phyloP scores from a whole-genome alignment of 345 rosid genomes.

The Mallotus nudiflorus region DNA sequence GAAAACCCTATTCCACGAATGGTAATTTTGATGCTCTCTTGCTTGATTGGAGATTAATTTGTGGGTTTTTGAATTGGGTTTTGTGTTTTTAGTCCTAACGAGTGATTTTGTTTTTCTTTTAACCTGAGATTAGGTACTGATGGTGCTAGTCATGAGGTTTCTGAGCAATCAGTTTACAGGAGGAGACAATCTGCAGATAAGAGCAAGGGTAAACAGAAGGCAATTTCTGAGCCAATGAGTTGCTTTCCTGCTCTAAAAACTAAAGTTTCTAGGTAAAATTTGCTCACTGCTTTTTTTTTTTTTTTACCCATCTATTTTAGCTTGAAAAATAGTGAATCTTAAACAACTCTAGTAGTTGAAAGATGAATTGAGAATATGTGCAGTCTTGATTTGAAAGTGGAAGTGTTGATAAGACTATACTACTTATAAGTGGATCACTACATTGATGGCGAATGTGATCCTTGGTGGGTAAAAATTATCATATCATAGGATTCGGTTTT shows the following conservation, averaged over 20 bases:
- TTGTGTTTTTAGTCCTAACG: not conserved
- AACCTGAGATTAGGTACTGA: slow-evolving; percentile 3
- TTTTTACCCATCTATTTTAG: not conserved
- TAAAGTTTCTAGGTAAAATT: slow-evolving; percentile 32
- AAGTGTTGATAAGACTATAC: not conserved
- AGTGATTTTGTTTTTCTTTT: not conserved
- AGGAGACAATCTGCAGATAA: slow-evolving; percentile 35
- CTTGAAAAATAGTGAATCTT: not conserved
- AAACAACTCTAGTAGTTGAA: not conserved
- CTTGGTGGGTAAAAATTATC: not conserved
- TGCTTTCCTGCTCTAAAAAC: slow-evolving; percentile 30
- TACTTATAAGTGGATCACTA: not conserved
- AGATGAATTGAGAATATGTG: not conserved
- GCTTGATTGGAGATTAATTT: not conserved
- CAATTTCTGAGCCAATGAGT: slow-evolving; percentile 24
- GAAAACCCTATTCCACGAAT: not conserved
- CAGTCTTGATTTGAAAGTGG: not conserved
- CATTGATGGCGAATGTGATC: not conserved
- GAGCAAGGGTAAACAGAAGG: slow-evolving; percentile 40
- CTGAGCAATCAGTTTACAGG: slow-evolving; percentile 42
- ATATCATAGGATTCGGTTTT: not conserved
- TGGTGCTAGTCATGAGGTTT: not conserved
- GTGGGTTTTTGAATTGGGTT: slow-evolving; percentile 13
- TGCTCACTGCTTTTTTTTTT: not conserved
- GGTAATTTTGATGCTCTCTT: slow-evolving; percentile 16